Evolutionary conservation across 352 stramenopile species (phyloP).

Genomic region (Phytopythium litorale): DNA sequence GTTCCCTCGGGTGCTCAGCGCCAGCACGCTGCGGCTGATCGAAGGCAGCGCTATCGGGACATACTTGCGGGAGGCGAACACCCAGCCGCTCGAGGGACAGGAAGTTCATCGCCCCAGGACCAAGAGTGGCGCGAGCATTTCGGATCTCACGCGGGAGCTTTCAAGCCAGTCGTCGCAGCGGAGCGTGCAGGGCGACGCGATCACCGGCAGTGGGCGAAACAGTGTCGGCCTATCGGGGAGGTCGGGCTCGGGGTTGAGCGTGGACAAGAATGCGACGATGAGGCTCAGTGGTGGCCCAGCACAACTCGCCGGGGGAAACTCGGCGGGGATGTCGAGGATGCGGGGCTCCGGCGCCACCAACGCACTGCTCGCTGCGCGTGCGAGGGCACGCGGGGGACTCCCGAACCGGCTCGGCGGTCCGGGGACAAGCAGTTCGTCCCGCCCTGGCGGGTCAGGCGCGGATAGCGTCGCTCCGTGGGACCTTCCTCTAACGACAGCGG

Average conservation of each 20-base stretch:
- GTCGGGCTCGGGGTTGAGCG: not conserved
- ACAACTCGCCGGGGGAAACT: constrained; percentile 11
- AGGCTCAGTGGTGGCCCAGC: constrained; percentile 6
- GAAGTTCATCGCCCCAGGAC: constrained; percentile 27
- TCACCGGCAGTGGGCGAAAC: not conserved
- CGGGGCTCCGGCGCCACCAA: constrained; percentile 55
- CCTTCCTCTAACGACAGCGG: constrained; percentile 44
- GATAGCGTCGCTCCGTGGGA: constrained; percentile 73
- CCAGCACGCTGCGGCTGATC: constrained; percentile 30
- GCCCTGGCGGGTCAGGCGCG: constrained; percentile 12
- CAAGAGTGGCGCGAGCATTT: constrained; percentile 32
- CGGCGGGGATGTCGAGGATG: constrained; percentile 26
- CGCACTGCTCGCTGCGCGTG: constrained; percentile 66
- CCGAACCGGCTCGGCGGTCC: constrained; percentile 44
- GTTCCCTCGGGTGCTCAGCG: constrained; percentile 48
- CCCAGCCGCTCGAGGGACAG: constrained; percentile 22
- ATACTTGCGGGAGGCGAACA: constrained; percentile 59
- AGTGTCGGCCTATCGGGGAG: not conserved
- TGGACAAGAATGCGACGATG: constrained; percentile 9
- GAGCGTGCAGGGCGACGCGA: constrained; percentile 18
- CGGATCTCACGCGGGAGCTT: constrained; percentile 41
- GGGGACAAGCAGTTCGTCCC: constrained; percentile 22
- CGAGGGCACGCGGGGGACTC: constrained; percentile 55
- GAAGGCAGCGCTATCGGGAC: constrained; percentile 46
- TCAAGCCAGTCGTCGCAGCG: constrained; percentile 46